These are phyloP conservation scores for Mortierella sp. DNA, from an alignment of 371 early-diverging fungal species.

Conservation along the genomic window DNA sequence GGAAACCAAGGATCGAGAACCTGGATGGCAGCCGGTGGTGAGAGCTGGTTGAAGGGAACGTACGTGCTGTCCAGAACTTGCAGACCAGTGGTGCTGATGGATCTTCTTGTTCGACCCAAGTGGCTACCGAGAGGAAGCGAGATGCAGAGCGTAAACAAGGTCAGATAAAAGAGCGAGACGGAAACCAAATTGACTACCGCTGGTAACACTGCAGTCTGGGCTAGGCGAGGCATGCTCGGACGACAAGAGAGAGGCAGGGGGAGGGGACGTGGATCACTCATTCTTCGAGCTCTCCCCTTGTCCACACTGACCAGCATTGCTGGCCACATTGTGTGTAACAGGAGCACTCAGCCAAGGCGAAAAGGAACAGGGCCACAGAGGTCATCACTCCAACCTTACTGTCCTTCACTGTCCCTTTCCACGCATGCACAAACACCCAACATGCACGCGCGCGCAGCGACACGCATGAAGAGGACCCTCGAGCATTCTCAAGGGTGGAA, in stretches of 20 bases:
- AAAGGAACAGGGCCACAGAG: conserved; percentile 1
- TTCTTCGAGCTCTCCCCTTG: neutral
- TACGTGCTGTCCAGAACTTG: no score
- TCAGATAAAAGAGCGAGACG: neutral
- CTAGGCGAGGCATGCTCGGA: no score
- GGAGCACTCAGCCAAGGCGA: neutral
- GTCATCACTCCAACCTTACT: neutral
- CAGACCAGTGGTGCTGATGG: no score
- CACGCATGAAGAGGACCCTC: neutral
- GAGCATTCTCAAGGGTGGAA: conserved; percentile 4
- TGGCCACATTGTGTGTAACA: neutral
- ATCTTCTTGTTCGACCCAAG: no score
- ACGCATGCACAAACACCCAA: neutral
- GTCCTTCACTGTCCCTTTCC: neutral
- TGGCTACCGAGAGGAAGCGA: neutral
- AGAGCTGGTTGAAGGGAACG: no score
- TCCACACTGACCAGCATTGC: neutral
- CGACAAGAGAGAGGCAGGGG: neutral
- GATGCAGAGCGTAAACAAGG: neutral
- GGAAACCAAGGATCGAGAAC: conserved; percentile 9
- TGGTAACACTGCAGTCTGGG: neutral
- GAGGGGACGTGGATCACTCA: neutral
- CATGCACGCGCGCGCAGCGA: neutral
- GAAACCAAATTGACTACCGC: neutral
- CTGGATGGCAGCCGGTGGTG: no score